Percentiles rank a stretch among this genome's conserved stretches.
Evolutionary conservation across 176 grass and related monocot species (phyloP).

Genomic region (Elaeis guineensis): DNA sequence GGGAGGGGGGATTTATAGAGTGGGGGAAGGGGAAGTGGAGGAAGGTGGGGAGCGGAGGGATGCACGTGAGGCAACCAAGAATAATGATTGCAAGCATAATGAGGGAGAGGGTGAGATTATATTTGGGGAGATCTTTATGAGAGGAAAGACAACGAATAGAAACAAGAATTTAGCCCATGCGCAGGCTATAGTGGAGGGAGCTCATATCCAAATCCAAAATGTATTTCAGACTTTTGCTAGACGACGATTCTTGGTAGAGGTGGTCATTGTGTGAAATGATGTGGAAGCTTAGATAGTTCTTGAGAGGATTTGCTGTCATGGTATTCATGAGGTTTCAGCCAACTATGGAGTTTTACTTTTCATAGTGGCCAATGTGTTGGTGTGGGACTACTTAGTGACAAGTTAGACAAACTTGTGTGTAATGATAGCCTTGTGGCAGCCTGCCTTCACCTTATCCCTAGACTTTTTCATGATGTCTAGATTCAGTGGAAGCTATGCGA

Average conservation of each 20-base stretch:
- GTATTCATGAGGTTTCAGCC: too few relatives aligned
- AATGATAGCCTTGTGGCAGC: slow-evolving; percentile 84
- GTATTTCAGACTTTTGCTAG: too few relatives aligned
- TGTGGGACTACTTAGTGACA: too few relatives aligned
- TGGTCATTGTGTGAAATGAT: too few relatives aligned
- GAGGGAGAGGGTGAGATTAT: neutral
- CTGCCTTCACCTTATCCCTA: slow-evolving; percentile 41
- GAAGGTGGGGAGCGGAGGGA: neutral
- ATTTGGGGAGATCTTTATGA: slow-evolving; percentile 8
- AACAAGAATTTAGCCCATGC: slow-evolving; percentile 5
- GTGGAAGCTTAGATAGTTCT: too few relatives aligned
- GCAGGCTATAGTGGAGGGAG: slow-evolving; percentile 4
- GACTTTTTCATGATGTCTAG: slow-evolving; percentile 69
- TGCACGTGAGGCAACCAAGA: slow-evolving; percentile 22
- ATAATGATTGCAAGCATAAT: slow-evolving; percentile 32
- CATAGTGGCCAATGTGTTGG: too few relatives aligned
- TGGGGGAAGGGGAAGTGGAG: neutral
- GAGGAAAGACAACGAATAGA: neutral
- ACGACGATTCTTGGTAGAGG: too few relatives aligned
- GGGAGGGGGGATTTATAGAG: slow-evolving; percentile 2
- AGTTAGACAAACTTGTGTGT: too few relatives aligned
- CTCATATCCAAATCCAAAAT: slow-evolving; percentile 5
- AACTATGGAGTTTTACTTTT: too few relatives aligned
- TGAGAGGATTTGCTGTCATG: too few relatives aligned
- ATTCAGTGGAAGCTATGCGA: slow-evolving; percentile 65